Evolutionary conservation across 805 yeast species (phyloP).

Genomic region (Spathaspora arborariae): DNA sequence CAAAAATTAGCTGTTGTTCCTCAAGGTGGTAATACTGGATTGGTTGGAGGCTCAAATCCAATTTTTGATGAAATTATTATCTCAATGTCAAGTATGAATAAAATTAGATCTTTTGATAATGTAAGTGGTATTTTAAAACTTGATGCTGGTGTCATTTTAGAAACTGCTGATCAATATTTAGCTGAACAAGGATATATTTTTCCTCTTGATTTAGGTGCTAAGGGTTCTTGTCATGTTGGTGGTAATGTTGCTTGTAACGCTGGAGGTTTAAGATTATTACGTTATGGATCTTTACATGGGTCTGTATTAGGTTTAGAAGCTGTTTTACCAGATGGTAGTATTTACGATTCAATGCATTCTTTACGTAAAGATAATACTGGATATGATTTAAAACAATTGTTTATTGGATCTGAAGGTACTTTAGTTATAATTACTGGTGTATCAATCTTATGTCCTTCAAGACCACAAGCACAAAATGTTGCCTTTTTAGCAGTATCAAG

Average conservation of each 20-base stretch:
- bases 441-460: constrained; percentile 83
- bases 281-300: constrained; percentile 93
- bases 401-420: constrained; percentile 93
- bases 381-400: constrained; percentile 85
- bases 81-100: constrained; percentile 66
- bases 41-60: constrained; percentile 93
- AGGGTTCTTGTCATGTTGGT: constrained; percentile 95
- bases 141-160: constrained; percentile 89
- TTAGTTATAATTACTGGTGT: constrained; percentile 88
- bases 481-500: constrained; percentile 81
- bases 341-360: constrained; percentile 74
- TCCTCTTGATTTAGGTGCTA: constrained; percentile 93
- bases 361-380: constrained; percentile 95
- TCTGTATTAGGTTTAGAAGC: constrained; percentile 87
- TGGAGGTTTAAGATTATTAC: constrained; percentile 83
- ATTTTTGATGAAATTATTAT: constrained; percentile 86
- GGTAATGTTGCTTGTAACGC: constrained; percentile 96
- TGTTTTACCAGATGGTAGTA: constrained; percentile 86
- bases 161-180: constrained; percentile 73
- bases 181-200: constrained; percentile 84
- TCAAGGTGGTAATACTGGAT: constrained; percentile 96
- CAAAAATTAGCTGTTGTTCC: constrained; percentile 82
- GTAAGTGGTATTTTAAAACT: constrained; percentile 82
- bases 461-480: constrained; percentile 82
- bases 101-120: constrained; percentile 75